phyloP scores from a whole-genome alignment of 2,329 filamentous ascomycete species.

The Macrophomina tecta region DNA sequence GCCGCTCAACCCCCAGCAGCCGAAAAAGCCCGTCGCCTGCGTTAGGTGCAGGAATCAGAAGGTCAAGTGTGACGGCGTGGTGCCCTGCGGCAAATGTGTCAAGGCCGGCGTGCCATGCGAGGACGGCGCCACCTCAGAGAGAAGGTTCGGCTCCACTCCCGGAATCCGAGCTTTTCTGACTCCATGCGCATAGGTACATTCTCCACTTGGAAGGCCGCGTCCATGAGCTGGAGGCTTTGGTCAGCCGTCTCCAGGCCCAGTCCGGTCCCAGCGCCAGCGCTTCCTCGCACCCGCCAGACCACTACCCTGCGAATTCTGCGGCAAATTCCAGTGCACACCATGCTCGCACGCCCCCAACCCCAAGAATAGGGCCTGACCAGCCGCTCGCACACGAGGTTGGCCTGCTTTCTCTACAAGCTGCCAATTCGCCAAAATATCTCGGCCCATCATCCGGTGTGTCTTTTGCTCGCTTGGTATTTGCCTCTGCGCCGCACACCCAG shows the following conservation, averaged over 20 bases:
- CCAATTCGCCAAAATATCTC: slow-evolving; percentile 58
- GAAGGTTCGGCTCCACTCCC: background rate
- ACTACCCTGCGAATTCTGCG: background rate
- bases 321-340: background rate
- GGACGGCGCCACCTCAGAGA: slow-evolving; percentile 12
- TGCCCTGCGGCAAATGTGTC: slow-evolving; percentile 18
- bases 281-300: background rate
- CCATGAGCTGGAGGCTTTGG: background rate
- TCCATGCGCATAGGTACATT: background rate
- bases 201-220: slow-evolving; percentile 5
- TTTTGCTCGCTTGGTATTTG: slow-evolving; percentile 57
- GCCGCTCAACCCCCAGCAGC: slow-evolving; percentile 6
- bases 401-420: slow-evolving; percentile 56
- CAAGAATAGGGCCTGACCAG: slow-evolving; percentile 19
- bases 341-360: background rate
- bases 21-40: slow-evolving; percentile 10
- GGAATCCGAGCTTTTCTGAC: background rate
- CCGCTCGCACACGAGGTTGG: slow-evolving; percentile 59
- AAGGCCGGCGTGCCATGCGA: slow-evolving; percentile 21
- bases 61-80: slow-evolving; percentile 23
- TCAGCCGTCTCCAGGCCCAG: background rate
- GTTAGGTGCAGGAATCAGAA: slow-evolving; percentile 11
- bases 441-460: slow-evolving; percentile 64
- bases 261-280: background rate
- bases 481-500: slow-evolving; percentile 34